phyloP scores from a whole-genome alignment of 2,329 filamentous ascomycete genomes.

The Ceratocystis eucalypticola region DNA sequence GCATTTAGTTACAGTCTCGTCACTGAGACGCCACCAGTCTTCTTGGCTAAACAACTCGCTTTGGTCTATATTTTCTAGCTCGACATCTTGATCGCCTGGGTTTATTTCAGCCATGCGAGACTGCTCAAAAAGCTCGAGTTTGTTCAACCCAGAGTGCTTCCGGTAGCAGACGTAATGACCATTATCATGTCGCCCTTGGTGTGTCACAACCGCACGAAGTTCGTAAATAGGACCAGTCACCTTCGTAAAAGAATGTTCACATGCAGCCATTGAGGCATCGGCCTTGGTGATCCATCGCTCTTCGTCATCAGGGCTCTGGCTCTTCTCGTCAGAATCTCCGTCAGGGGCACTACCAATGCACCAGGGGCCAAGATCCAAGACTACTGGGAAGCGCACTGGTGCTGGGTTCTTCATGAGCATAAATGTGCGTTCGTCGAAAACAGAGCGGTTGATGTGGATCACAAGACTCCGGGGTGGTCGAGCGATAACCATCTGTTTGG shows the following conservation, averaged over 20 bases:
- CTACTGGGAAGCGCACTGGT: slow-evolving; percentile 59
- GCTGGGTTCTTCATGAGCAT: slow-evolving; percentile 73
- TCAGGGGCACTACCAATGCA: slow-evolving; percentile 49
- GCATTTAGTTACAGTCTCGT: slow-evolving; percentile 67
- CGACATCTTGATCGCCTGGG: slow-evolving; percentile 15
- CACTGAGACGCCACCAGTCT: slow-evolving; percentile 79
- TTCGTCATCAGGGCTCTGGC: slow-evolving; percentile 23
- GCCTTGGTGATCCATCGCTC: slow-evolving; percentile 63
- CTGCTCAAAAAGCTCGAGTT: slow-evolving; percentile 1
- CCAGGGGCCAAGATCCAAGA: slow-evolving; percentile 70
- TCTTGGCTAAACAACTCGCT: slow-evolving; percentile 18
- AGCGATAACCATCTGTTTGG: slow-evolving; percentile 75
- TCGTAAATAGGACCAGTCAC: slow-evolving; percentile 53
- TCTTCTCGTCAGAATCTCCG: background rate
- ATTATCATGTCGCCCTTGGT: slow-evolving; percentile 83
- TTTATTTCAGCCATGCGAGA: slow-evolving; percentile 19
- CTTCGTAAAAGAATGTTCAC: slow-evolving; percentile 36
- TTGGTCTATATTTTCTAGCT: slow-evolving; percentile 16
- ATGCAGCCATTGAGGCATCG: slow-evolving; percentile 57
- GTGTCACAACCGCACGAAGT: slow-evolving; percentile 71
- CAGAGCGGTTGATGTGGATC: slow-evolving; percentile 80
- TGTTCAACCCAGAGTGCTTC: slow-evolving; percentile 37
- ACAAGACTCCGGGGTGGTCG: slow-evolving; percentile 67
- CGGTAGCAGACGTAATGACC: slow-evolving; percentile 92
- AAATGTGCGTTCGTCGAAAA: slow-evolving; percentile 75